Percentiles rank a stretch among this genome's conserved stretches.
phyloP scores from a whole-genome alignment of 2,329 filamentous ascomycete species.

The Endothia cerciana region DNA sequence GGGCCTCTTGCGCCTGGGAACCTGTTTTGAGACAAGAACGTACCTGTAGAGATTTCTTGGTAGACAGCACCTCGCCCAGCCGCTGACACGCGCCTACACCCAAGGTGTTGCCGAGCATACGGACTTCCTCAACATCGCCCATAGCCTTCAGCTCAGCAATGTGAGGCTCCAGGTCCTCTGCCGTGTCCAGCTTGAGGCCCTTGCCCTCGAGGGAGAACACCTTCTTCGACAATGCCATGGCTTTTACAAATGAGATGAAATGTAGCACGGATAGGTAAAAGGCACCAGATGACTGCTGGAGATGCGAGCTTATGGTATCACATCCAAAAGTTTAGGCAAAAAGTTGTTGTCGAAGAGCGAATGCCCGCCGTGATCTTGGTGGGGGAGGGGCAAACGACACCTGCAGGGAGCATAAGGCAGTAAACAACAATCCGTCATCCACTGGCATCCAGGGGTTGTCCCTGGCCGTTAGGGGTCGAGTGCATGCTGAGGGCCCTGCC shows the following conservation, averaged over 20 bases:
- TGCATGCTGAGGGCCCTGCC: conserved; percentile 1
- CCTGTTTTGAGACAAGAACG: conserved; percentile 29
- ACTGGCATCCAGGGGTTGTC: conserved; percentile 24
- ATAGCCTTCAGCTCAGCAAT: conserved; percentile 74
- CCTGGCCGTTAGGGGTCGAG: conserved; percentile 17
- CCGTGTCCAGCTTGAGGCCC: conserved; percentile 88
- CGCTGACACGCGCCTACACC: conserved; percentile 86
- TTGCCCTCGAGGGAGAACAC: conserved; percentile 90
- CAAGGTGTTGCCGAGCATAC: conserved; percentile 87
- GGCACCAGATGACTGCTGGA: too few relatives aligned
- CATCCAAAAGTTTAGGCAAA: neutral
- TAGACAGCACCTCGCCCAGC: conserved; percentile 79
- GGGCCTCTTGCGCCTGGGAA: conserved; percentile 3
- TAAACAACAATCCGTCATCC: conserved; percentile 11
- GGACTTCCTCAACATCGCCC: conserved; percentile 80
- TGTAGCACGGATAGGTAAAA: conserved; percentile 10
- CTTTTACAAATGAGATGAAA: conserved; percentile 29
- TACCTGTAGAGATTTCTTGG: conserved; percentile 82
- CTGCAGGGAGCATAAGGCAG: conserved; percentile 7
- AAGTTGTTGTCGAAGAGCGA: neutral
- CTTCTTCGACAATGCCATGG: conserved; percentile 61
- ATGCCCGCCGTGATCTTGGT: conserved; percentile 16
- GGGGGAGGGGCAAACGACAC: conserved; percentile 29
- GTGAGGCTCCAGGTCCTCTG: conserved; percentile 82
- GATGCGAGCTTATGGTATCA: neutral